Evolutionary conservation across 2,329 filamentous ascomycete species (phyloP).

Genomic region (Aspergillus sergii): DNA sequence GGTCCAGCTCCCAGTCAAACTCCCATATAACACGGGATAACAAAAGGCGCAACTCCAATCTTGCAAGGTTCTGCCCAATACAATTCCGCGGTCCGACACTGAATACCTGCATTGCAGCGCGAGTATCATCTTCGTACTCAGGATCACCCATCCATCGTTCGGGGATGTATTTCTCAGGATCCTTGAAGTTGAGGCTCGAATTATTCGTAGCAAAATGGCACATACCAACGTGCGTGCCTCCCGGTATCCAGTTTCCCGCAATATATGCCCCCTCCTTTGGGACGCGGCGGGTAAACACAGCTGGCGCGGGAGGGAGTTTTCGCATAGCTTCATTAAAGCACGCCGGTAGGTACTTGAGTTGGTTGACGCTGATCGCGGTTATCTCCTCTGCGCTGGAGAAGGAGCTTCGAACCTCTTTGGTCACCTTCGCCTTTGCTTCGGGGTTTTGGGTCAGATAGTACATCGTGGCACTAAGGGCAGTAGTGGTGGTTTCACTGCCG

Average conservation of each 20-base stretch:
- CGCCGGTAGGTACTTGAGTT: slow-evolving; percentile 22
- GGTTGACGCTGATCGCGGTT: neutral
- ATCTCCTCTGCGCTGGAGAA: neutral
- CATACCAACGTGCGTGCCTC: neutral
- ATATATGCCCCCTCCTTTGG: slow-evolving; percentile 17
- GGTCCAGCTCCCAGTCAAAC: neutral
- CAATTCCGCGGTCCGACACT: neutral
- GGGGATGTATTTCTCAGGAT: neutral
- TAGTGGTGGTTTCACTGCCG: slow-evolving; percentile 5
- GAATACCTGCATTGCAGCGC: slow-evolving; percentile 1
- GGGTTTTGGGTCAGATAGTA: slow-evolving; percentile 2
- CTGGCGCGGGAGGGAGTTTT: slow-evolving; percentile 25
- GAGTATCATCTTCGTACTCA: neutral
- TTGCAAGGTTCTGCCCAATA: neutral
- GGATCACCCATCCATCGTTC: neutral
- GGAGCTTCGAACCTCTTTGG: neutral
- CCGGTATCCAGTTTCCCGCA: neutral
- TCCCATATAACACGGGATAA: neutral
- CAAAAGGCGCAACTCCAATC: neutral
- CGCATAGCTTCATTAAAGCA: slow-evolving; percentile 26
- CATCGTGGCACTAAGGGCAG: neutral
- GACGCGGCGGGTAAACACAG: slow-evolving; percentile 21
- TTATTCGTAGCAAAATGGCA: neutral
- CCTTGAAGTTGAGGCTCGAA: neutral
- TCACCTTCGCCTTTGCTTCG: neutral